Conservation (phyloP, 805 yeast species). For the Spathaspora girioi region DNA sequence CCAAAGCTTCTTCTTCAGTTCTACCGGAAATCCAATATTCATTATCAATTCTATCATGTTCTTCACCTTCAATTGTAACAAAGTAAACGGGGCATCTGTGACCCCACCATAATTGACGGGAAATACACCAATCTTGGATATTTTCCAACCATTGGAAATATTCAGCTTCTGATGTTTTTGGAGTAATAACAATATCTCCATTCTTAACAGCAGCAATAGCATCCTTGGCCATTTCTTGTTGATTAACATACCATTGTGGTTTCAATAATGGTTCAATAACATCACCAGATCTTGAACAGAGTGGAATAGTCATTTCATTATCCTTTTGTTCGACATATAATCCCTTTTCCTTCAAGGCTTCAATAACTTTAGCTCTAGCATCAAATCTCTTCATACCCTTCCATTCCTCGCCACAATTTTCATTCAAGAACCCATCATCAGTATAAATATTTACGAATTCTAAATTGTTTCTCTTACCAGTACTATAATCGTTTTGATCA, state of each 20-base stretch:
- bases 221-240: conserved; percentile 79
- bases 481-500: conserved; percentile 92
- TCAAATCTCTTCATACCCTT: conserved; percentile 89
- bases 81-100: conserved; percentile 97
- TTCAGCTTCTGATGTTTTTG: conserved; percentile 88
- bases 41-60: conserved; percentile 58
- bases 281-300: conserved; percentile 95
- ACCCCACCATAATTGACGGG: conserved; percentile 92
- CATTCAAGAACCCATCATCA: conserved; percentile 89
- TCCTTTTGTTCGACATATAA: conserved; percentile 76
- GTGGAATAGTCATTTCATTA: conserved; percentile 93
- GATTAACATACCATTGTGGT: conserved; percentile 99
- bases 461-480: conserved; percentile 90
- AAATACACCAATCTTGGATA: conserved; percentile 99
- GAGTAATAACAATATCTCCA: conserved; percentile 78
- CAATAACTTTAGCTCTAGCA: conserved; percentile 84
- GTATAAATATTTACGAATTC: conserved; percentile 88
- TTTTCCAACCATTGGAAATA: conserved; percentile 93
- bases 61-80: conserved; percentile 74
- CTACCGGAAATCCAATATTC: conserved; percentile 91
- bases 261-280: conserved; percentile 93
- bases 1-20: conserved; percentile 74
- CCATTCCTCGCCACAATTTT: conserved; percentile 86
- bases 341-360: conserved; percentile 68
- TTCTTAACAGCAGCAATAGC: conserved; percentile 82